Conservation (phyloP, 148 eudicot species). For the Pharnaceum exiguum region DNA sequence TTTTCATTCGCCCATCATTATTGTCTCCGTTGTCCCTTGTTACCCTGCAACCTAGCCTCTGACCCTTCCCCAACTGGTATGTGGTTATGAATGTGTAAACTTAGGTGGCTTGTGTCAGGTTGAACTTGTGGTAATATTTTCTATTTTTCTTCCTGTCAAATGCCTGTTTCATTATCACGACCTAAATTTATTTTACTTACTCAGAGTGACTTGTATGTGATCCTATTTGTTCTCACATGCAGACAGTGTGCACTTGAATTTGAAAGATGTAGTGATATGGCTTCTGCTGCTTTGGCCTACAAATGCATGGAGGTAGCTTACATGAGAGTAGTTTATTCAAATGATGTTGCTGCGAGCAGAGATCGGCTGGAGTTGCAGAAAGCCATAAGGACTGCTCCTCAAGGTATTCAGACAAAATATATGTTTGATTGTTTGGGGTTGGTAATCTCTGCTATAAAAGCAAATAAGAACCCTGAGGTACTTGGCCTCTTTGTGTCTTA, state of each 20-base stretch:
- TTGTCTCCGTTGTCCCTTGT: no score
- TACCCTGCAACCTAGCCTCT: no score
- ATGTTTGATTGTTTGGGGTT: not conserved
- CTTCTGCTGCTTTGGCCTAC: slow-evolving; percentile 50
- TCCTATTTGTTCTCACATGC: slow-evolving; percentile 6
- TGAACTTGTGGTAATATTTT: no score
- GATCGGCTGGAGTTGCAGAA: slow-evolving; percentile 31
- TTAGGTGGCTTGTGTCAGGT: no score
- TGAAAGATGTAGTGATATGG: slow-evolving; percentile 38
- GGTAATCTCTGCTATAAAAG: not conserved
- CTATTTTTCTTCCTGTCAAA: no score
- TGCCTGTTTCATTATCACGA: no score
- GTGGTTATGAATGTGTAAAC: no score
- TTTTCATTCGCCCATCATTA: no score
- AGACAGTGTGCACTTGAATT: slow-evolving; percentile 44
- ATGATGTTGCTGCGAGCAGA: slow-evolving; percentile 33
- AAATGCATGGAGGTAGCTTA: slow-evolving; percentile 47
- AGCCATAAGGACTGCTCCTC: slow-evolving; percentile 36
- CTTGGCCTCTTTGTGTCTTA: no score
- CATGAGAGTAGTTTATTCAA: slow-evolving; percentile 38
- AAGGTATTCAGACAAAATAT: slow-evolving; percentile 27
- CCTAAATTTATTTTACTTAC: no score
- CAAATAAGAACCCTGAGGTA: no score
- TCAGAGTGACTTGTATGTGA: not conserved
- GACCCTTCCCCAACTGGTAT: no score